A percentile compares a stretch with the other conserved stretches of the same genome.
Conservation (phyloP, 140 eudicot species). For the Cichorium intybus region DNA sequence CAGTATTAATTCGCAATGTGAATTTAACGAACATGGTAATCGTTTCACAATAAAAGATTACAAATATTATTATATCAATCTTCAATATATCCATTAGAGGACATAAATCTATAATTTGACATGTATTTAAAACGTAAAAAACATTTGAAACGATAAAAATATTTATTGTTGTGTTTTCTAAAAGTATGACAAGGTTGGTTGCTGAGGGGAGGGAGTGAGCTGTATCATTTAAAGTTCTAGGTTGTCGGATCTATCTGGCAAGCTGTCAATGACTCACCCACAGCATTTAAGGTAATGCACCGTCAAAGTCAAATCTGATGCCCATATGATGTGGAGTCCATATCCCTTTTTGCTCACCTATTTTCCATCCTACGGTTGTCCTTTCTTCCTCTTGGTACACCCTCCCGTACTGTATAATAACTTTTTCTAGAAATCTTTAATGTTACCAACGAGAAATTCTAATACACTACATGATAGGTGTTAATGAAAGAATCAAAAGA, state of each 20-base stretch:
- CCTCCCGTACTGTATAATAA: slow-evolving; percentile 10
- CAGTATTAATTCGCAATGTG: no score
- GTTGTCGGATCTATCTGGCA: slow-evolving; percentile 26
- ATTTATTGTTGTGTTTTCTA: no score
- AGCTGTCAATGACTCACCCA: slow-evolving; percentile 26
- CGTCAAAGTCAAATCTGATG: slow-evolving; percentile 20
- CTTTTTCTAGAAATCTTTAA: background rate
- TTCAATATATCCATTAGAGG: no score
- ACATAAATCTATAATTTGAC: no score
- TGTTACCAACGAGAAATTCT: background rate
- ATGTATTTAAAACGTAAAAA: no score
- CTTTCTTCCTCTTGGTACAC: slow-evolving; percentile 1
- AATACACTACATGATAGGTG: background rate
- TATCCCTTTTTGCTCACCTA: background rate
- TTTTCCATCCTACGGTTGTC: background rate
- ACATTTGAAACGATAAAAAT: no score
- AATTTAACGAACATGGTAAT: no score
- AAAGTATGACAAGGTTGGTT: background rate
- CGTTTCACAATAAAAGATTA: no score
- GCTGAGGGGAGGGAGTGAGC: slow-evolving; percentile 8
- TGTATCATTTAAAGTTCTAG: slow-evolving; percentile 15
- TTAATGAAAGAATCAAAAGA: background rate
- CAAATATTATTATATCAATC: no score
- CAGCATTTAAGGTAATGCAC: slow-evolving; percentile 1
- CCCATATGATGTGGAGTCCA: slow-evolving; percentile 31